Conservation (phyloP, 2,329 filamentous ascomycete genomes). For the Paraphaeosphaeria sporulosa region DNA sequence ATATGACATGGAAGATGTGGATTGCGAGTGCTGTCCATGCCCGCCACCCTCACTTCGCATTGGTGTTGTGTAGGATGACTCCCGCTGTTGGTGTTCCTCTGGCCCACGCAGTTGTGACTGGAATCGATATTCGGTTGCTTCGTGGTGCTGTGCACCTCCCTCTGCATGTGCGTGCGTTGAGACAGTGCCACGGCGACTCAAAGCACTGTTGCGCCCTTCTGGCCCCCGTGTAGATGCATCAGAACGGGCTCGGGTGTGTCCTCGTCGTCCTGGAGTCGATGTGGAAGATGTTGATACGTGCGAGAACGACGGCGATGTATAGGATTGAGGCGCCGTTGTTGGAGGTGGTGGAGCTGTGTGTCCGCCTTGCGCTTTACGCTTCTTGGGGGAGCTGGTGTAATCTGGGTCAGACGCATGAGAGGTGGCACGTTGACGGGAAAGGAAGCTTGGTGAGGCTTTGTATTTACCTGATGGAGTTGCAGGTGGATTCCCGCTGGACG, state of each 20-base stretch:
- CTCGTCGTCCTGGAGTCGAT: conserved; percentile 64
- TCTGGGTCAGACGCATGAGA: conserved; percentile 62
- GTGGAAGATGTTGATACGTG: conserved; percentile 64
- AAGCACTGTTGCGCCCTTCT: conserved; percentile 38
- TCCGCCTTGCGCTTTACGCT: conserved; percentile 74
- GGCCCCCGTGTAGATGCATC: conserved; percentile 61
- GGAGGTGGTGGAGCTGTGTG: conserved; percentile 62
- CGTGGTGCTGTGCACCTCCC: conserved; percentile 32
- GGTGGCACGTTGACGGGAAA: conserved; percentile 58
- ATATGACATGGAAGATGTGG: conserved; percentile 33
- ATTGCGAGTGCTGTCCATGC: conserved; percentile 35
- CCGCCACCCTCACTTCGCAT: conserved; percentile 35
- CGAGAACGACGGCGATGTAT: conserved; percentile 61
- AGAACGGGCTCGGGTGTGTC: conserved; percentile 71
- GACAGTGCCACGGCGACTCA: conserved; percentile 44
- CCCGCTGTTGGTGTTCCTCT: conserved; percentile 31
- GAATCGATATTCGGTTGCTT: conserved; percentile 33
- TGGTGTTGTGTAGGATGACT: conserved; percentile 29
- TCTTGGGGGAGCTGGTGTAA: conserved; percentile 79
- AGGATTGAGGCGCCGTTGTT: conserved; percentile 56
- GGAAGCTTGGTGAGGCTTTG: conserved; percentile 50
- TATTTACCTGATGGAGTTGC: conserved; percentile 74
- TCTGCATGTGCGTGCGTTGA: conserved; percentile 42
- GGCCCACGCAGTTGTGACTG: conserved; percentile 26
- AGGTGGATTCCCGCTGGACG: conserved; percentile 68